Evolutionary conservation across 345 rosid genomes (phyloP).

Genomic region (Dovyalis caffra): DNA sequence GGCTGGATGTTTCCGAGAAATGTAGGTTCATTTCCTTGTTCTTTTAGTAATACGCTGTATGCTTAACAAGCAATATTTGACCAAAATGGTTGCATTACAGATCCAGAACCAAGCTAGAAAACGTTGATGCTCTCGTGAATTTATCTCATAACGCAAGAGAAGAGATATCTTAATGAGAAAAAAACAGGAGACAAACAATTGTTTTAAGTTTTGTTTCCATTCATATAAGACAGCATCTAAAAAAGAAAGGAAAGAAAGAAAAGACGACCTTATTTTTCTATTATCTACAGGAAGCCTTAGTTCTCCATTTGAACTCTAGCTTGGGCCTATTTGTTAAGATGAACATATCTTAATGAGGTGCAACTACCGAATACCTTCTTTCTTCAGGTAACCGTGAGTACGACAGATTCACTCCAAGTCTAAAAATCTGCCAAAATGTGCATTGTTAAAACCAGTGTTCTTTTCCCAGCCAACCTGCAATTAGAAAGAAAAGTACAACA

Average conservation of each 20-base stretch:
- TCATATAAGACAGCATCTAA: neutral
- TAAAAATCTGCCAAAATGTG: neutral
- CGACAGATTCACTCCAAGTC: neutral
- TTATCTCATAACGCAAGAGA: no score
- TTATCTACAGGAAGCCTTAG: neutral
- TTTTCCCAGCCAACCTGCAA: slow-evolving; percentile 20
- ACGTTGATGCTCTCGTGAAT: no score
- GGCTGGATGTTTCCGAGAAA: no score
- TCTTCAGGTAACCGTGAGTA: neutral
- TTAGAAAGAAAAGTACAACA: neutral
- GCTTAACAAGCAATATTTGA: neutral
- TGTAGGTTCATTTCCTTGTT: no score
- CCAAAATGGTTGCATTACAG: no score
- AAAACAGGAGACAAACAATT: neutral
- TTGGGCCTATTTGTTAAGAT: neutral
- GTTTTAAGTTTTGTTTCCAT: neutral
- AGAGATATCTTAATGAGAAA: neutral
- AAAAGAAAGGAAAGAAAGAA: neutral
- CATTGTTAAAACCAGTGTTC: neutral
- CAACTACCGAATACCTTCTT: neutral
- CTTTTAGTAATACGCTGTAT: neutral
- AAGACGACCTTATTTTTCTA: neutral
- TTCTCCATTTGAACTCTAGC: neutral
- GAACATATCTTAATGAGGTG: neutral
- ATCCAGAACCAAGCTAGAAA: neutral